phyloP scores from a whole-genome alignment of 2,329 filamentous ascomycete genomes.

The Orbilia ellipsospora region DNA sequence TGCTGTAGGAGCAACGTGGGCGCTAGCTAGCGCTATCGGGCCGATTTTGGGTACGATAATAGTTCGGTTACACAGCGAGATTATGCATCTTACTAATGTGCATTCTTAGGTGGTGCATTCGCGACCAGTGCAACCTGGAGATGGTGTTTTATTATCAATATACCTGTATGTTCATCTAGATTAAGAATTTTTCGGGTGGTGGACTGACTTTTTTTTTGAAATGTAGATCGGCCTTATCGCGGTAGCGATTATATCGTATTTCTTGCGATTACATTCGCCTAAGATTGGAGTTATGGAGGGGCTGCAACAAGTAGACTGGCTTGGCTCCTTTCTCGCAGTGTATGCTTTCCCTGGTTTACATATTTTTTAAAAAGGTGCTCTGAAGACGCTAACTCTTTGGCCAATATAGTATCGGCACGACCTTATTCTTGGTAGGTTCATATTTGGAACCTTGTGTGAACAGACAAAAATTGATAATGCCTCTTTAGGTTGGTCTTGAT shows the following conservation, averaged over 20 bases:
- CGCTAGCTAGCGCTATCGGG: slow-evolving; percentile 73
- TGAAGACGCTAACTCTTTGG: background rate
- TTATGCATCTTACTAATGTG: background rate
- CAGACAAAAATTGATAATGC: background rate
- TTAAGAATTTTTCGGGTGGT: slow-evolving; percentile 38
- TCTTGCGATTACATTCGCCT: slow-evolving; percentile 75
- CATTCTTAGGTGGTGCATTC: slow-evolving; percentile 70
- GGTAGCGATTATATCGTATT: slow-evolving; percentile 64
- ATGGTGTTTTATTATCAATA: slow-evolving; percentile 77
- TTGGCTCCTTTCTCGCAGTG: slow-evolving; percentile 58
- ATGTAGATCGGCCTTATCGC: slow-evolving; percentile 57
- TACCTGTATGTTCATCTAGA: slow-evolving; percentile 63
- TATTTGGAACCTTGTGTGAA: background rate
- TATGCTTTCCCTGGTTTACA: slow-evolving; percentile 33
- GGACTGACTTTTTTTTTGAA: background rate
- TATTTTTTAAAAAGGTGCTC: background rate
- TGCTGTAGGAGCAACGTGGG: slow-evolving; percentile 75
- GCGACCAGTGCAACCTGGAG: slow-evolving; percentile 73
- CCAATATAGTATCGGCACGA: slow-evolving; percentile 32
- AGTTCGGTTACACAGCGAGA: background rate
- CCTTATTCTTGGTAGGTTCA: slow-evolving; percentile 41
- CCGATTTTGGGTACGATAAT: slow-evolving; percentile 66
- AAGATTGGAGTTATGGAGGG: slow-evolving; percentile 72
- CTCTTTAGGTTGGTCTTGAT: slow-evolving; percentile 68
- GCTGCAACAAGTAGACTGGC: slow-evolving; percentile 71